Evolutionary conservation across 2,329 filamentous ascomycete species (phyloP), one percentile per base, ranked within the genome.

Genomic region (Claviceps maximensis): DNA sequence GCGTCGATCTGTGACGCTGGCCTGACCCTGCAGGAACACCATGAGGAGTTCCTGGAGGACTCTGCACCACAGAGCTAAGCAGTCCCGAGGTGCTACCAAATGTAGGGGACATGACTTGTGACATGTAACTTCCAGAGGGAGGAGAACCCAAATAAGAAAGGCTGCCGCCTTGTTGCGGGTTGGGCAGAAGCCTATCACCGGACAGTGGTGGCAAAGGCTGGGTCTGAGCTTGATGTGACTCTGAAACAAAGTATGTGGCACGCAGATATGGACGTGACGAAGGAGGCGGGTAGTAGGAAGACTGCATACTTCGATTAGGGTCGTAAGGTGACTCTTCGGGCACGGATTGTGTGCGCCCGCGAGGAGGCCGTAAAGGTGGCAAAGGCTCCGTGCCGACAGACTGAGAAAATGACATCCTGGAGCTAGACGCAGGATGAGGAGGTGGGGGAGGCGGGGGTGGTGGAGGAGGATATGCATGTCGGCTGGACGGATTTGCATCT

Each of bases 331-430:
- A 53, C 23, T 68, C 67, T 15, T 70, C 67, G 10, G 63, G 63
- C 5, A 68, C 51, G 36, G 67, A 65, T 31, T 65, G 66, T 44
- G 62, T 63, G 21, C 67, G 67, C 33, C 61, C 60, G 41, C 69
- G 62, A 15, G 69, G 62, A n/a, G 69, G 69, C 41, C 69, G 62
- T 40, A 71, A 59, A 7, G 69, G 68, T 4, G 69, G 69, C 23
- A 71, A 58, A 25, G 67, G 67, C 41, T 70, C 67, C 12, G 67
- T 61, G 53, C 58, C 67, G 15, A 59, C 62, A 36, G 64, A 62
- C 31, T 67, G 67, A 33, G 66, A 65, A 52, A 69, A 70, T 1
- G 68, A 65, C 15, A 67, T 64, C 27, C 68, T 62, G 2, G 66
- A 57, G 33, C 62, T 55, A 23, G 59, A 52, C n/a, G 54, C 49